Percentiles rank a stretch among this genome's conserved stretches.
Evolutionary conservation across 148 eudicot genomes (phyloP).

Genomic region (Nepenthes gracilis): DNA sequence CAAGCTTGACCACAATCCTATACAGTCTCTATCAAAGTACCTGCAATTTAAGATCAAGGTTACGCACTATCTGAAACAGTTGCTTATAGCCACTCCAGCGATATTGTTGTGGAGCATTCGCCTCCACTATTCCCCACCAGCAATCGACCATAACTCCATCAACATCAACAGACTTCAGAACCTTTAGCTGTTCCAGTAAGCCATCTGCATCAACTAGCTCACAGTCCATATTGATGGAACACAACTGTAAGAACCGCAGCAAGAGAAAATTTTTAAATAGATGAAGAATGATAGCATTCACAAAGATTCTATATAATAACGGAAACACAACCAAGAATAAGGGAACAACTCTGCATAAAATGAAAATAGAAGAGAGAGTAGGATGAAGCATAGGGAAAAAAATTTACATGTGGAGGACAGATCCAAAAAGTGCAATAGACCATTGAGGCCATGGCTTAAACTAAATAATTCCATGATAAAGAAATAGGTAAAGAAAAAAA

Average conservation of each 20-base stretch:
- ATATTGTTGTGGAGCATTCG: slow-evolving; percentile 55
- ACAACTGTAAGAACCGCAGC: slow-evolving; percentile 32
- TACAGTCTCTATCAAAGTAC: slow-evolving; percentile 12
- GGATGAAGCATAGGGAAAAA: not conserved
- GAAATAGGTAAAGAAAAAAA: not conserved
- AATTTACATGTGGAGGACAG: too few species aligned
- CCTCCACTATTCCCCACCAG: slow-evolving; percentile 99
- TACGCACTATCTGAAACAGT: slow-evolving; percentile 62
- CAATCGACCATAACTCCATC: slow-evolving; percentile 96
- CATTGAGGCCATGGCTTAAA: too few species aligned
- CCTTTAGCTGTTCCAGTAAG: slow-evolving; percentile 37
- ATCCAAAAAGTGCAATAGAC: too few species aligned
- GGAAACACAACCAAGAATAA: not conserved
- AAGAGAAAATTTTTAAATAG: not conserved
- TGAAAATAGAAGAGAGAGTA: not conserved
- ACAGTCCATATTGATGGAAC: slow-evolving; percentile 49
- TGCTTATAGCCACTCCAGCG: slow-evolving; percentile 75
- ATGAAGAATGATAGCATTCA: not conserved
- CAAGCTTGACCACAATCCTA: not conserved
- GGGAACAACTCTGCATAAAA: not conserved
- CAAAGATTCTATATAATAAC: not conserved
- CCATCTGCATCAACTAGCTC: slow-evolving; percentile 55
- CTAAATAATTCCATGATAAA: not conserved
- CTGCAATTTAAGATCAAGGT: slow-evolving; percentile 65
- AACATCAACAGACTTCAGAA: slow-evolving; percentile 56